Conservation (phyloP, 2,329 filamentous ascomycete species). For the Raffaelea arxii region DNA sequence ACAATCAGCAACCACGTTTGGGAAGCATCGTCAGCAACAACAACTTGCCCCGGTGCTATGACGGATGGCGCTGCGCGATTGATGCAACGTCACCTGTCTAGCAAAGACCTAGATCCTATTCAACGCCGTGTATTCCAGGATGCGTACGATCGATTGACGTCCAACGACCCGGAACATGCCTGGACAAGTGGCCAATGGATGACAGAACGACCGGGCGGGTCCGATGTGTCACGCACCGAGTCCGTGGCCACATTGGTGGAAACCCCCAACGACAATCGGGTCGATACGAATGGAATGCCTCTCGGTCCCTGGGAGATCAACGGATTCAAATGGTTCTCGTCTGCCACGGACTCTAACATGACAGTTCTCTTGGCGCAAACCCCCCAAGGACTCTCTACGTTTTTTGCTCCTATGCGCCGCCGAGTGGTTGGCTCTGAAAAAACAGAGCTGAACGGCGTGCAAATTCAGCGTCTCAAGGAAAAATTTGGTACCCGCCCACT, state of each 20-base stretch:
- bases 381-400: conserved; percentile 44
- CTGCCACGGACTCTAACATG: conserved; percentile 56
- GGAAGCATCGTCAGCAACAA: conserved; percentile 47
- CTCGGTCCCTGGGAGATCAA: conserved; percentile 51
- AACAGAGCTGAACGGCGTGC: conserved; percentile 54
- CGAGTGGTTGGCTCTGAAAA: conserved; percentile 17
- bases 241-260: conserved; percentile 37
- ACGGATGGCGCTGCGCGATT: conserved; percentile 50
- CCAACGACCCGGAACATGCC: conserved; percentile 36
- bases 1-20: conserved; percentile 42
- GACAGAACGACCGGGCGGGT: conserved; percentile 61
- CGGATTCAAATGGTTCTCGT: conserved; percentile 66
- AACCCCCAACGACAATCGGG: conserved; percentile 16
- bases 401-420: conserved; percentile 54
- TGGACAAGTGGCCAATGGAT: conserved; percentile 75
- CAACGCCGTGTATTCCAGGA: conserved; percentile 37
- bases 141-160: conserved; percentile 43
- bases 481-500: conserved; percentile 62
- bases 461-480: conserved; percentile 60
- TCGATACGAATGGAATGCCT: conserved; percentile 19
- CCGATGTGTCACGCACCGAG: conserved; percentile 59
- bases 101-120: conserved; percentile 13
- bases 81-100: conserved; percentile 32
- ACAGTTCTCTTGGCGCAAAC: conserved; percentile 55
- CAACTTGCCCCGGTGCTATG: conserved; percentile 59